Evolutionary conservation across 768 basidiomycete species (phyloP).

Genomic region (Cyathus striatus): DNA sequence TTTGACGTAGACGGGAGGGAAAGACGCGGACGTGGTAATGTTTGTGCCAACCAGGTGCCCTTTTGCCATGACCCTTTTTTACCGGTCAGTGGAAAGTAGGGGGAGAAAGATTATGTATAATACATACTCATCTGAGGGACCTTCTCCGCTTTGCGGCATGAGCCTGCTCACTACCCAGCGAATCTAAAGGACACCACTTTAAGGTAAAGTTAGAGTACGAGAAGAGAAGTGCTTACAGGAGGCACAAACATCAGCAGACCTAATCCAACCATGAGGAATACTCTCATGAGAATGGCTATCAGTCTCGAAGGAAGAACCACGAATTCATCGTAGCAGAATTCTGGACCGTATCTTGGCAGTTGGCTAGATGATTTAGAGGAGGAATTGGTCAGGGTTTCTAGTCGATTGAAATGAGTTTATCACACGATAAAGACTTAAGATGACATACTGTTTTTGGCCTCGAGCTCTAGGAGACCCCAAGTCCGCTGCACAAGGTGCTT

Average conservation of each 20-base stretch:
- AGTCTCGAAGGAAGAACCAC: constrained; percentile 32
- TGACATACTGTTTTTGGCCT: constrained; percentile 15
- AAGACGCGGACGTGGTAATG: constrained; percentile 55
- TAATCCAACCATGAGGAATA: constrained; percentile 27
- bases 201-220: neutral
- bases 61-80: constrained; percentile 44
- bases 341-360: constrained; percentile 56
- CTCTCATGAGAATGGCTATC: constrained; percentile 33
- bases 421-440: too few species aligned
- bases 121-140: constrained; percentile 61
- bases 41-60: constrained; percentile 67
- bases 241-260: constrained; percentile 24
- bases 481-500: constrained; percentile 40
- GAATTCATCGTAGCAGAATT: constrained; percentile 79
- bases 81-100: constrained; percentile 2
- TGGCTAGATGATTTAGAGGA: too few species aligned
- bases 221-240: constrained; percentile 28
- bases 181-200: constrained; percentile 34
- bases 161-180: constrained; percentile 52
- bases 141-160: constrained; percentile 50
- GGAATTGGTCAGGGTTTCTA: too few species aligned
- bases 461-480: constrained; percentile 36
- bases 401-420: too few species aligned
- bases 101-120: constrained; percentile 21
- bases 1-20: constrained; percentile 45